Evolutionary conservation across 2,329 filamentous ascomycete genomes (phyloP).

Genomic region (Metarhizium guizhouense): DNA sequence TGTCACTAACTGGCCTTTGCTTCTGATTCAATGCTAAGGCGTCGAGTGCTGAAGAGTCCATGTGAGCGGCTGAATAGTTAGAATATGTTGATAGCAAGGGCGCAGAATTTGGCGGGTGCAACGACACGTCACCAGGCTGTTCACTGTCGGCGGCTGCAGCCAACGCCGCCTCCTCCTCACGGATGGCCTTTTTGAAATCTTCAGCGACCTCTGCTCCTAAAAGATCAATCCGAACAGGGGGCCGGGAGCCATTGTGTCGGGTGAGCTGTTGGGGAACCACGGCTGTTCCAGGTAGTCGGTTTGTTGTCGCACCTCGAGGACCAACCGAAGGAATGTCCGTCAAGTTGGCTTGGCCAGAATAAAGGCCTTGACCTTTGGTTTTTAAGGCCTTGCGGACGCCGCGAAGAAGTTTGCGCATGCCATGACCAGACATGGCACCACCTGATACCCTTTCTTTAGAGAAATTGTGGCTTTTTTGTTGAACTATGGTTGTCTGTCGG

Average conservation of each 20-base stretch:
- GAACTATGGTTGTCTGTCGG: constrained; percentile 46
- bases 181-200: constrained; percentile 68
- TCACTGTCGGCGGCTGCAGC: constrained; percentile 24
- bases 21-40: constrained; percentile 21
- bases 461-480: constrained; percentile 26
- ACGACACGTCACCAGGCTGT: constrained; percentile 12
- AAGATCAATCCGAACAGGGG: constrained; percentile 65
- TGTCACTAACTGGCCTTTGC: constrained; percentile 40
- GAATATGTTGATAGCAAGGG: constrained; percentile 20
- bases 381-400: constrained; percentile 78
- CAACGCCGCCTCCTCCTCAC: constrained; percentile 47
- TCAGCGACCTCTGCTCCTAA: constrained; percentile 71
- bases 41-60: constrained; percentile 31
- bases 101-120: constrained; percentile 15
- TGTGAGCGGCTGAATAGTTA: constrained; percentile 34
- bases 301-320: constrained; percentile 44
- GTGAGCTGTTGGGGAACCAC: constrained; percentile 47
- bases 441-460: constrained; percentile 40
- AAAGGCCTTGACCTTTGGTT: constrained; percentile 38
- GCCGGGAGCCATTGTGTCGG: constrained; percentile 32
- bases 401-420: constrained; percentile 78
- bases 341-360: constrained; percentile 37
- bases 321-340: constrained; percentile 40
- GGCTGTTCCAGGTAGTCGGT: constrained; percentile 50
- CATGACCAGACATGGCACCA: constrained; percentile 58